Percentiles rank a stretch among this genome's conserved stretches.
Evolutionary conservation across 495 filamentous ascomycete genomes (phyloP).

Genomic region (Xylaria castorea): DNA sequence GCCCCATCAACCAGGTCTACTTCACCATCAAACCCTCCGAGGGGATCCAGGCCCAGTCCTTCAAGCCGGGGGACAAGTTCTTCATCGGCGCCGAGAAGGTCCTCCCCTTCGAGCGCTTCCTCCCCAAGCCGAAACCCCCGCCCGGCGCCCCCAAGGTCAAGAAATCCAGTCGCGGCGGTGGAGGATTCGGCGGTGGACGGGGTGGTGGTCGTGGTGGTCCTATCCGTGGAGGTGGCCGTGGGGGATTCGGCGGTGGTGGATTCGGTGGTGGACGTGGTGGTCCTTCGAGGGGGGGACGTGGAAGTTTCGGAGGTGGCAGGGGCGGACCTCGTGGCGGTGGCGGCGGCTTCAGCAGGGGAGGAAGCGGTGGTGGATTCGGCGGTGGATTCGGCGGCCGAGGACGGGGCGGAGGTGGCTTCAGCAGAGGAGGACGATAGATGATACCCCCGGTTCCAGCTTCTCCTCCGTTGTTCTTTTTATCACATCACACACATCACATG

Average conservation of each 20-base stretch:
- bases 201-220: constrained; percentile 37
- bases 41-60: constrained; percentile 91
- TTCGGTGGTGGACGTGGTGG: constrained; percentile 39
- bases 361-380: constrained; percentile 27
- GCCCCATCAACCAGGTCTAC: constrained; percentile 93
- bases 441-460: constrained; percentile 12
- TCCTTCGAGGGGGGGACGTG: constrained; percentile 33
- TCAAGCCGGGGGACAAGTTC: constrained; percentile 96
- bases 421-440: constrained; percentile 25
- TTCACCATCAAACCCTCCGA: constrained; percentile 97
- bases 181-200: constrained; percentile 42
- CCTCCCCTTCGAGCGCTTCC: constrained; percentile 91
- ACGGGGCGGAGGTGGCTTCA: constrained; percentile 20
- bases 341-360: constrained; percentile 22
- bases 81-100: constrained; percentile 95
- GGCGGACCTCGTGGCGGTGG: constrained; percentile 32
- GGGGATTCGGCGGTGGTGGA: constrained; percentile 37
- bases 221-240: constrained; percentile 31
- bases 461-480: constrained; percentile 2
- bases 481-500: constrained; percentile 23
- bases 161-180: constrained; percentile 60
- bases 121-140: constrained; percentile 90
- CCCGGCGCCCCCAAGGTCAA: constrained; percentile 66
- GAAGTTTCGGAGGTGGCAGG: constrained; percentile 20
- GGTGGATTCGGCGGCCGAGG: constrained; percentile 28